Base-by-base conservation (phyloP, 768 basidiomycete species). In the Leccinum subgranulosum region DNA sequence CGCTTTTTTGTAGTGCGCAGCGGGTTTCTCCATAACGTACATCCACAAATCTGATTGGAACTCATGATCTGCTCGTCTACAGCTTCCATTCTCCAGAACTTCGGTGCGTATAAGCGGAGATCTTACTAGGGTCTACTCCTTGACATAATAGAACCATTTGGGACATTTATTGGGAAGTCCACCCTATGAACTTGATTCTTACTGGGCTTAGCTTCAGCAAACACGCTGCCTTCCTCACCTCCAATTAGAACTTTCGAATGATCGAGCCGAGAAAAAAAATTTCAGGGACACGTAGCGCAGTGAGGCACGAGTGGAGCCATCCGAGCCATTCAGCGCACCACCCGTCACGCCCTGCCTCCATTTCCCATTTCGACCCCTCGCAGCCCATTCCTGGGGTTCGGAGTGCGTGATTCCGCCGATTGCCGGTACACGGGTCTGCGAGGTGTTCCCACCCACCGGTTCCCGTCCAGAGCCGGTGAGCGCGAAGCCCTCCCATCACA, bases 1-100 rank as follows among this genome's bases (percentile, higher is more conserved):
- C 15, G n/a, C 41, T 34, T 57, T 62, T 66, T 57, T 55, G 28
- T 21, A 17, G 41, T 60, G 29, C 15, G 12, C 10, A 21, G 8
- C 19, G 25, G 17, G 3, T 21, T 33, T 7, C 6, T 41, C 19
- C 23, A 46, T 46, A 15, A 25, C 21, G 21, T 46, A 23, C 21
- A 15, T 14, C 15, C 45, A 3, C 0, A 4, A 21, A 21, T 46
- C 3, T 7, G 21, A 14, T 25, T 25, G 45, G 2, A 10, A 43
- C n/a, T 21, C 6, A 21, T 43, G 3, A 15, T 25, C 21, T 23
- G 45, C 3, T 25, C 15, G 45, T 11, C 21, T 23, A 21, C 23
- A 46, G 45, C 45, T 25, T 23, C 45, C 14, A 46, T 15, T 43
- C 3, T n/a, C n/a, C 41, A 36, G 34, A 10, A 33, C 4, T 43